Conservation (phyloP, 1,284 basidiomycete genomes). For the Papiliotrema fonsecae region DNA sequence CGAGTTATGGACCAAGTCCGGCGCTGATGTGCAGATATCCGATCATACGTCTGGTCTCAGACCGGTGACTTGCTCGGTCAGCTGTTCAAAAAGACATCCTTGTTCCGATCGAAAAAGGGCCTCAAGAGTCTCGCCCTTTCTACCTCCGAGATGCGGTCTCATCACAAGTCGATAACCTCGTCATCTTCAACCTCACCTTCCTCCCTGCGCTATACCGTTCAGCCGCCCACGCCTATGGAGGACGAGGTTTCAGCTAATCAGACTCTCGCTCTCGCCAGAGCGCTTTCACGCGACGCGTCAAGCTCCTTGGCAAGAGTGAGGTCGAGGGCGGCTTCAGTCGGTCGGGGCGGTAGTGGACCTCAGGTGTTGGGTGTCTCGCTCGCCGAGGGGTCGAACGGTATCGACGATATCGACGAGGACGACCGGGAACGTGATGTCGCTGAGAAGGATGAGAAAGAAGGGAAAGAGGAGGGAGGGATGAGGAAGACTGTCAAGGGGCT, state of each 20-base stretch:
- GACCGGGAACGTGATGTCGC: constrained; percentile 11
- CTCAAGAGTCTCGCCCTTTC: constrained; percentile 23
- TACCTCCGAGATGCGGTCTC: background rate
- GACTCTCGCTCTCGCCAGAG: constrained; percentile 6
- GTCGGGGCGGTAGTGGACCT: background rate
- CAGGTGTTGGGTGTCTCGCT: constrained; percentile 2
- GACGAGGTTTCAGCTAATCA: constrained; percentile 1
- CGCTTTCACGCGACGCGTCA: constrained; percentile 2
- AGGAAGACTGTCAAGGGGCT: constrained; percentile 23
- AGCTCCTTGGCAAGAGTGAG: background rate
- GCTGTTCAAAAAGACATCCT: constrained; percentile 40
- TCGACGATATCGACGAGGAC: background rate
- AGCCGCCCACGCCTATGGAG: constrained; percentile 6
- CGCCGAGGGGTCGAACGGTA: background rate
- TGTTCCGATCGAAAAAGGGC: constrained; percentile 36
- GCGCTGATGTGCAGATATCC: constrained; percentile 25
- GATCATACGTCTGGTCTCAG: constrained; percentile 45
- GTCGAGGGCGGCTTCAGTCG: background rate
- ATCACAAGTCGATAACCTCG: background rate
- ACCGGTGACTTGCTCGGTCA: constrained; percentile 45
- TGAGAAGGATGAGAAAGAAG: constrained; percentile 10
- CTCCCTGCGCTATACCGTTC: constrained; percentile 13
- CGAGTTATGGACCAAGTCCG: background rate
- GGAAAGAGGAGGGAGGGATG: background rate
- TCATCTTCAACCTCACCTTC: constrained; percentile 3